Evolutionary conservation across 2,329 filamentous ascomycete genomes (phyloP).

Genomic region (Penicillium sp.): DNA sequence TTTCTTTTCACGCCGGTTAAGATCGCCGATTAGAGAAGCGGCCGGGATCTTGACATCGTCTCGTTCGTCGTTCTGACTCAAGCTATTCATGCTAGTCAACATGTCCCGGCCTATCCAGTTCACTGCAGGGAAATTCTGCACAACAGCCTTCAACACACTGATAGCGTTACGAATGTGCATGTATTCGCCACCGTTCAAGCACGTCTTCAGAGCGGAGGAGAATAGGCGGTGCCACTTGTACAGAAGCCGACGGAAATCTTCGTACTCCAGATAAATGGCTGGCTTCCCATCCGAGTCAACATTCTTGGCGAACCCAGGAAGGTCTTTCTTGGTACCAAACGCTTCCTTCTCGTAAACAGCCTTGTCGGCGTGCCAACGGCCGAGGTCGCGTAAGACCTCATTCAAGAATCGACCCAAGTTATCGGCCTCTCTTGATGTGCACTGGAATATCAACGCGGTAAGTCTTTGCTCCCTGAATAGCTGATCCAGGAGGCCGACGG

Average conservation of each 20-base stretch:
- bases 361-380: constrained; percentile 73
- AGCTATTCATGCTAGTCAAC: constrained; percentile 34
- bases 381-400: constrained; percentile 68
- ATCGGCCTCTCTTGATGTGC: constrained; percentile 81
- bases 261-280: constrained; percentile 65
- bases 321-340: constrained; percentile 54
- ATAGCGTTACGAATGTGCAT: constrained; percentile 98
- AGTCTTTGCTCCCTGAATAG: constrained; percentile 77
- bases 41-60: constrained; percentile 45
- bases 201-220: constrained; percentile 68
- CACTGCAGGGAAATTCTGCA: constrained; percentile 75
- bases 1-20: constrained; percentile 42
- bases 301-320: constrained; percentile 69
- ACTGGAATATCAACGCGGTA: constrained; percentile 74
- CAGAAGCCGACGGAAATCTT: constrained; percentile 73
- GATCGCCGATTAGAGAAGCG: constrained; percentile 42
- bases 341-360: constrained; percentile 73
- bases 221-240: constrained; percentile 86
- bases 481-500: constrained; percentile 71
- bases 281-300: constrained; percentile 64
- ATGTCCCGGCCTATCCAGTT: constrained; percentile 67
- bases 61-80: constrained; percentile 39
- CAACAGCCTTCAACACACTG: constrained; percentile 70
- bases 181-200: constrained; percentile 76
- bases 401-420: constrained; percentile 83